phyloP scores from a whole-genome alignment of 2,329 filamentous ascomycete species.

The Fonsecaea pugnacius region DNA sequence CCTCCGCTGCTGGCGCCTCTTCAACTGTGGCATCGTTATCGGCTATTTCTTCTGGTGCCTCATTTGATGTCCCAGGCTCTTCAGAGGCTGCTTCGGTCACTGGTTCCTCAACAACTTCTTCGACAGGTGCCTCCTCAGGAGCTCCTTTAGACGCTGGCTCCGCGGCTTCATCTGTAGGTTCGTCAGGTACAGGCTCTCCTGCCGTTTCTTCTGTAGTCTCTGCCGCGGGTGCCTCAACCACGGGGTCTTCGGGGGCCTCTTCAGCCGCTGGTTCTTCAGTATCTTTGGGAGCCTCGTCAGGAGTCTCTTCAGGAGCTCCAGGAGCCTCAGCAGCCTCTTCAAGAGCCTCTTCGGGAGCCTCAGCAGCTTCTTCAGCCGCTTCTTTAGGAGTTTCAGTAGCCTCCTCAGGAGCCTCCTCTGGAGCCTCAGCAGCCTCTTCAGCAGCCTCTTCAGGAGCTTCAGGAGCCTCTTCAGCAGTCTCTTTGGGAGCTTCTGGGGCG shows the following conservation, averaged over 20 bases:
- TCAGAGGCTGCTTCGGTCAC: slow-evolving; percentile 9
- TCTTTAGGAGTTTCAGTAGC: neutral
- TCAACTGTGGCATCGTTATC: neutral
- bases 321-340: neutral
- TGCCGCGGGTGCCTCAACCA: neutral
- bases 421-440: neutral
- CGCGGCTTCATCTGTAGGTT: neutral
- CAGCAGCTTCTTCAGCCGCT: neutral
- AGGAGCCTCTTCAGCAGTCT: slow-evolving; percentile 21
- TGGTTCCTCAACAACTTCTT: slow-evolving; percentile 14
- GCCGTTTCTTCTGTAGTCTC: slow-evolving; percentile 19
- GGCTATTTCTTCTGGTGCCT: neutral
- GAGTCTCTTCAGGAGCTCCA: neutral
- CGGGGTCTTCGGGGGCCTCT: slow-evolving; percentile 27
- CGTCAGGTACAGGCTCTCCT: neutral
- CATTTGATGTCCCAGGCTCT: neutral
- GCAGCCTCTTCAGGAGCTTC: slow-evolving; percentile 32
- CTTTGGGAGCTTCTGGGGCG: neutral
- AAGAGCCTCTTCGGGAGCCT: neutral
- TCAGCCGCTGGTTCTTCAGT: slow-evolving; percentile 10
- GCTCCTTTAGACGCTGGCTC: neutral
- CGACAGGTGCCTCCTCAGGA: neutral
- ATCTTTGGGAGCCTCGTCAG: neutral
- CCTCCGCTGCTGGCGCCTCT: slow-evolving; percentile 28
- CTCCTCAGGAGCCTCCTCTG: neutral